Conservation (phyloP, 2,329 filamentous ascomycete genomes). For the Hypoxylon sp. region DNA sequence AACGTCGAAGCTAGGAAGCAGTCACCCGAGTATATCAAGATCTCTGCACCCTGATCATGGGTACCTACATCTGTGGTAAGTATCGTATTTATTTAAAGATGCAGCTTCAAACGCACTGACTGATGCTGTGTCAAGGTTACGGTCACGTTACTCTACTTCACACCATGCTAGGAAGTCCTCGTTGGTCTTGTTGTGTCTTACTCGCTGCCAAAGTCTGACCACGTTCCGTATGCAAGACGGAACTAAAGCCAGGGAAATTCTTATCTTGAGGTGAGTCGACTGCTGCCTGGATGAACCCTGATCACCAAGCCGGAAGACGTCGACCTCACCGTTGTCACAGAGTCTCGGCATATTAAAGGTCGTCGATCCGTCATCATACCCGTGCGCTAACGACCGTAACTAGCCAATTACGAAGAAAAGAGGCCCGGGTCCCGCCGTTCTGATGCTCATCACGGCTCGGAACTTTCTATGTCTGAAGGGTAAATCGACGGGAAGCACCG, state of each 20-base stretch:
- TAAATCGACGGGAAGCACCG: conserved; percentile 25
- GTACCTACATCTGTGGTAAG: not conserved
- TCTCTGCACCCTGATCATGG: too few relatives aligned
- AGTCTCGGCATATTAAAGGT: conserved; percentile 22
- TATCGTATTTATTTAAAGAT: not conserved
- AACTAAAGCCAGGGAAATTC: conserved; percentile 4
- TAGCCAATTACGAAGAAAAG: conserved; percentile 6
- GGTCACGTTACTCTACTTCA: conserved; percentile 11
- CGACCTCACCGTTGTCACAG: not conserved
- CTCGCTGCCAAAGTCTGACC: not conserved
- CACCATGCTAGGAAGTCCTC: not conserved
- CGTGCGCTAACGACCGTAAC: not conserved
- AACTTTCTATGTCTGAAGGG: conserved; percentile 26
- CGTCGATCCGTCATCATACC: conserved; percentile 28
- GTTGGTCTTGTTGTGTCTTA: conserved; percentile 23
- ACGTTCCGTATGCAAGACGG: not conserved
- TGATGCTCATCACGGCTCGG: conserved; percentile 17
- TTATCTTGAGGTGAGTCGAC: conserved; percentile 20
- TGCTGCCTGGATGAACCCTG: conserved; percentile 6
- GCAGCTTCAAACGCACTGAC: conserved; percentile 14
- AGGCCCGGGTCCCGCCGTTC: conserved; percentile 5
- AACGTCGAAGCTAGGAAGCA: too few relatives aligned
- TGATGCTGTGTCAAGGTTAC: conserved; percentile 18
- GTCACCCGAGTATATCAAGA: not conserved
- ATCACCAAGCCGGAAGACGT: not conserved